Evolutionary conservation across 169 alveolate genomes (phyloP).

Genomic region (Pseudocohnilembus persalinus): DNA sequence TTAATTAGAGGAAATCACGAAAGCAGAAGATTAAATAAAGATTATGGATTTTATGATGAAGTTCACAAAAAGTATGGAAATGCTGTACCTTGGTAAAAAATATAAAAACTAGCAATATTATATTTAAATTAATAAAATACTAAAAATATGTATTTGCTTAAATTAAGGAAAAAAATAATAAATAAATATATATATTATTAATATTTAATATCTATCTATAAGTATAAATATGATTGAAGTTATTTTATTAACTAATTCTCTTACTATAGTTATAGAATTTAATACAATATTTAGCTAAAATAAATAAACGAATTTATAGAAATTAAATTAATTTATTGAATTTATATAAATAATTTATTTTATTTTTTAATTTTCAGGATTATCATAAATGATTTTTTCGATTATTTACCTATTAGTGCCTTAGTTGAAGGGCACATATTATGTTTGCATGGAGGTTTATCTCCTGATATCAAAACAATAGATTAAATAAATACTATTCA

Average conservation of each 20-base stretch:
- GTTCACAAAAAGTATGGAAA: slow-evolving; percentile 76
- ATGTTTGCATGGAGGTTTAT: slow-evolving; percentile 83
- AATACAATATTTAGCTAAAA: no score
- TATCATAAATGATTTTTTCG: slow-evolving; percentile 68
- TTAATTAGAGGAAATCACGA: slow-evolving; percentile 87
- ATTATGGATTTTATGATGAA: slow-evolving; percentile 88
- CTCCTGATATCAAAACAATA: slow-evolving; percentile 78
- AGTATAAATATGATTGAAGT: no score
- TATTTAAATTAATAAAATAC: no score
- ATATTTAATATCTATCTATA: no score
- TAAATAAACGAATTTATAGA: no score
- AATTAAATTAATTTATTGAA: slow-evolving; percentile 39
- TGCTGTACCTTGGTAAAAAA: slow-evolving; percentile 74
- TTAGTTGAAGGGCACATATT: slow-evolving; percentile 71
- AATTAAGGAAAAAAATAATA: no score
- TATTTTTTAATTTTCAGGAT: not conserved
- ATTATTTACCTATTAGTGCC: slow-evolving; percentile 74
- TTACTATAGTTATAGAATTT: no score
- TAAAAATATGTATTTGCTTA: no score
- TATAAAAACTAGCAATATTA: no score
- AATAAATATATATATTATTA: no score
- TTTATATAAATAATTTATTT: no score
- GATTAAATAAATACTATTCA: slow-evolving; percentile 69
- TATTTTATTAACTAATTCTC: no score
- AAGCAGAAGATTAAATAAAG: slow-evolving; percentile 62